Base-by-base conservation (phyloP, 345 rosid species). In the Stellera chamaejasme region DNA sequence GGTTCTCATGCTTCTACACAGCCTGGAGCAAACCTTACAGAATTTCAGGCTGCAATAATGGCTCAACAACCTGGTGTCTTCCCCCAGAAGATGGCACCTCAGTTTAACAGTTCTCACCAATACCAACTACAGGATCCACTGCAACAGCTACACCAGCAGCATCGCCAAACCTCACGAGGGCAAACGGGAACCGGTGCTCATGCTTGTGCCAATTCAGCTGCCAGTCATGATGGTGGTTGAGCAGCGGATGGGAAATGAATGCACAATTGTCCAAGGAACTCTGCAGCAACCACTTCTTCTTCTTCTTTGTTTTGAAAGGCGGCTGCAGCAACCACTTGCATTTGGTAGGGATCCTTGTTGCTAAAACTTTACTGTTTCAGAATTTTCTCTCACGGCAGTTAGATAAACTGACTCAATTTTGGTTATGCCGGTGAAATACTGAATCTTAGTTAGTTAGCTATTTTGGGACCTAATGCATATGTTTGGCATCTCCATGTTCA, bases 21-120 rank as follows among this genome's bases (percentile, higher is more conserved):
- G 56, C 79, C 81, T 45, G 84, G 85, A 58, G 85, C 79, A 47
- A 83, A 81, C 76, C 83, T 80, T 66, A 82, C 79, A 82, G 90
- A 85, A 69, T 89, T 78, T 63, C 96, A 82, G 73, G 83, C 83
- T 0, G 64, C 81, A 41, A 88, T 82, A 52, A 60, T 75, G 81
- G 80, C 75, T 60, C 90, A 79, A 62, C 97, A 80, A 60, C 53
- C 71, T 12, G 79, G 84, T 43, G 28, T 77, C 0, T 76, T 70
- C 52, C 68, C 86, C 27, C 75, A 67, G 0, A 83, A 80, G 74
- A 63, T 79, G 83, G 85, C 92, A 8, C 61, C 82, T 46, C 87
- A 79, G 58, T 91, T 77, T 65, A 72, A 66, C 65, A 75, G 26
- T 63, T 79, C 75, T 9, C 96, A 84, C 62, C 99, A 87, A 68